Evolutionary conservation across 352 stramenopile genomes (phyloP).

Genomic region (Globisporangium rhizosaccharum): DNA sequence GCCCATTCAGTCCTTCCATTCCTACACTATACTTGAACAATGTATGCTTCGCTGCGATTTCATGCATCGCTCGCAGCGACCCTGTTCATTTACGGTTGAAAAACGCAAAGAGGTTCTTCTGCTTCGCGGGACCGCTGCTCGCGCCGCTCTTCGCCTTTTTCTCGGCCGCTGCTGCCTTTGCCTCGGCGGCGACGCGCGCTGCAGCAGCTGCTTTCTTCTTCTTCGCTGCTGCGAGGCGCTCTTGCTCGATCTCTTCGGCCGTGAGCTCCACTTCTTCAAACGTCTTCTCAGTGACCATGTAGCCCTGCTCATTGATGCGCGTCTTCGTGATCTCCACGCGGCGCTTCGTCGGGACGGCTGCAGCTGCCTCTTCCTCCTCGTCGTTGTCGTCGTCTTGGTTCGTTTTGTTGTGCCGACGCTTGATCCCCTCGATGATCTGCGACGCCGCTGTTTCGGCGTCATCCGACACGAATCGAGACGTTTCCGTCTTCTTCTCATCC

Average conservation of each 20-base stretch:
- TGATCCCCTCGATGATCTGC: slow-evolving; percentile 5
- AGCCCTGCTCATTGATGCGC: slow-evolving; percentile 72
- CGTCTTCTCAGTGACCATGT: slow-evolving; percentile 82
- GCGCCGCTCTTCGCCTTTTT: slow-evolving; percentile 10
- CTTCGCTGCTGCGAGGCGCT: slow-evolving; percentile 40
- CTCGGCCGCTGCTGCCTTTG: slow-evolving; percentile 50
- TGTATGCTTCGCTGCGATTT: background rate
- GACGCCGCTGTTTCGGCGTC: background rate
- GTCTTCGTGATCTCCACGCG: slow-evolving; percentile 61
- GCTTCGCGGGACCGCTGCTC: slow-evolving; percentile 36
- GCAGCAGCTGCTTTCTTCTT: slow-evolving; percentile 45
- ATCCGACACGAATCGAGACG: slow-evolving; percentile 4
- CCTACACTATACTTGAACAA: background rate
- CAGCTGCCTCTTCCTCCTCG: slow-evolving; percentile 8
- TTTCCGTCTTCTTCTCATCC: slow-evolving; percentile 7
- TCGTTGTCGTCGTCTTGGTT: slow-evolving; percentile 13
- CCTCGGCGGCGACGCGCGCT: slow-evolving; percentile 30
- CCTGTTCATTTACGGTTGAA: slow-evolving; percentile 30
- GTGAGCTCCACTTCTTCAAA: slow-evolving; percentile 70
- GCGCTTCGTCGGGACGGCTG: slow-evolving; percentile 34
- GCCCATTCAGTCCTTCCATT: background rate
- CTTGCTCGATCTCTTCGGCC: slow-evolving; percentile 44
- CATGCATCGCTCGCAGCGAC: background rate
- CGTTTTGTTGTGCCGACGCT: background rate
- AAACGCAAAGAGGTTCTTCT: slow-evolving; percentile 69